phyloP scores from a whole-genome alignment of 495 filamentous ascomycete species.

The Aspergillus steynii region DNA sequence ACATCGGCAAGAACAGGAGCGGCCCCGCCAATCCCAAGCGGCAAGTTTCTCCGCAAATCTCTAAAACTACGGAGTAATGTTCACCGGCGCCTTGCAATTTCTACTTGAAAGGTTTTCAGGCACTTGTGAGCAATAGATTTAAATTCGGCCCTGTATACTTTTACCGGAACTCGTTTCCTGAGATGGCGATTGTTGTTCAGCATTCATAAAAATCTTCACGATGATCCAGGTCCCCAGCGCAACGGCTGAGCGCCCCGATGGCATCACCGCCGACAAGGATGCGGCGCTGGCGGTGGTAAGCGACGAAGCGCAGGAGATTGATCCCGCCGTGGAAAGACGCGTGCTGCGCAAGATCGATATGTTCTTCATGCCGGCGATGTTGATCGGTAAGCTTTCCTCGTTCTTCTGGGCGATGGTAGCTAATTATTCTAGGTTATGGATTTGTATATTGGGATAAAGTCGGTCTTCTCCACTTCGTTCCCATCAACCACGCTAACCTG shows the following conservation, averaged over 20 bases:
- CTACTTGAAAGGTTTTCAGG: not conserved
- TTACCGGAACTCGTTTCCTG: not conserved
- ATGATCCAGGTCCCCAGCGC: slow-evolving; percentile 14
- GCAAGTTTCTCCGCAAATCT: not conserved
- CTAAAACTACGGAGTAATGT: not conserved
- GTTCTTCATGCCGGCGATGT: slow-evolving; percentile 71
- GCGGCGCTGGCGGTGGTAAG: slow-evolving; percentile 49
- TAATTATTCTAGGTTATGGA: slow-evolving; percentile 51
- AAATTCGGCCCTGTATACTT: not conserved
- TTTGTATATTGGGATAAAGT: slow-evolving; percentile 79
- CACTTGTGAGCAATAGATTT: no score
- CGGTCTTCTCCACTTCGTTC: slow-evolving; percentile 3
- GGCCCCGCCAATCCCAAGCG: not conserved
- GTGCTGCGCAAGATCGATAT: slow-evolving; percentile 70
- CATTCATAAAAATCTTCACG: not conserved
- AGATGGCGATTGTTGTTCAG: not conserved
- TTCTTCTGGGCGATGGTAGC: not conserved
- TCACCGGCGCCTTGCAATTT: not conserved
- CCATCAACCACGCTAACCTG: slow-evolving; percentile 2
- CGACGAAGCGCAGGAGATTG: slow-evolving; percentile 51
- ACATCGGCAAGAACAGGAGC: not conserved
- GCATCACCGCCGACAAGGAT: slow-evolving; percentile 3
- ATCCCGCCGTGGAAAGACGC: slow-evolving; percentile 51
- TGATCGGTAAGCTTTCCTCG: slow-evolving; percentile 48
- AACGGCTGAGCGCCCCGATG: not conserved